These are phyloP conservation scores for Verticillium albo-atrum DNA, from an alignment of 2,329 filamentous ascomycete genomes.

Conservation along the genomic window DNA sequence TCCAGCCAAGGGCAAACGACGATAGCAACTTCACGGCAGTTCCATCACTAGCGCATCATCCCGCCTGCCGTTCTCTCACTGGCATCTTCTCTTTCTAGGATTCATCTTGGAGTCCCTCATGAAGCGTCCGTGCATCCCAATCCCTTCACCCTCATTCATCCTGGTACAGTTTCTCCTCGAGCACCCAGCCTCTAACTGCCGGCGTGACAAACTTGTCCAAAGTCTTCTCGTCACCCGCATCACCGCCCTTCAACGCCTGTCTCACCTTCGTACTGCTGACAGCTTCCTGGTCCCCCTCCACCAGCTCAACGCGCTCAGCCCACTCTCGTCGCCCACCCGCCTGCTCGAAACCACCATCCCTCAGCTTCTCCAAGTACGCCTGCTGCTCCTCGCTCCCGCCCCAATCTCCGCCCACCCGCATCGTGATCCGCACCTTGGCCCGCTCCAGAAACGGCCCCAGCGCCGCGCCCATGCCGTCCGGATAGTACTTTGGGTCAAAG, in stretches of 20 bases:
- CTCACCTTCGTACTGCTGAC: slow-evolving; percentile 63
- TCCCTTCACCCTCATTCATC: background rate
- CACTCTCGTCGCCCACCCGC: slow-evolving; percentile 55
- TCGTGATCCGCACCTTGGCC: slow-evolving; percentile 59
- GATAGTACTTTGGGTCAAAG: slow-evolving; percentile 69
- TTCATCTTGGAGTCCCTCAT: background rate
- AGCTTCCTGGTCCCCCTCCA: slow-evolving; percentile 33
- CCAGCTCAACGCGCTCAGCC: slow-evolving; percentile 56
- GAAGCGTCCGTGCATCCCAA: background rate
- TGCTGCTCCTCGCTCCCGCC: slow-evolving; percentile 51
- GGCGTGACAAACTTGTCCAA: slow-evolving; percentile 51
- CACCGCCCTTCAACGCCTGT: slow-evolving; percentile 42
- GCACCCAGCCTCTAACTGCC: slow-evolving; percentile 52
- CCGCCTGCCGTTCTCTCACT: too few species aligned
- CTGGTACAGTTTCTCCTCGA: background rate
- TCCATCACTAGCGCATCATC: too few species aligned
- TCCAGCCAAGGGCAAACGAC: background rate
- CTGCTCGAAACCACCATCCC: slow-evolving; percentile 38
- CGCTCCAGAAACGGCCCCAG: slow-evolving; percentile 60
- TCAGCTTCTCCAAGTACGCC: slow-evolving; percentile 47
- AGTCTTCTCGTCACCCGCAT: slow-evolving; percentile 37
- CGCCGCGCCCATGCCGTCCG: slow-evolving; percentile 39
- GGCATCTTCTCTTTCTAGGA: background rate
- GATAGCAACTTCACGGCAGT: too few species aligned
- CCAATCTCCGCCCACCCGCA: slow-evolving; percentile 58